These are phyloP conservation scores for Flaveria sonorensis DNA, from an alignment of 129 eudicot species.

Conservation along the genomic window DNA sequence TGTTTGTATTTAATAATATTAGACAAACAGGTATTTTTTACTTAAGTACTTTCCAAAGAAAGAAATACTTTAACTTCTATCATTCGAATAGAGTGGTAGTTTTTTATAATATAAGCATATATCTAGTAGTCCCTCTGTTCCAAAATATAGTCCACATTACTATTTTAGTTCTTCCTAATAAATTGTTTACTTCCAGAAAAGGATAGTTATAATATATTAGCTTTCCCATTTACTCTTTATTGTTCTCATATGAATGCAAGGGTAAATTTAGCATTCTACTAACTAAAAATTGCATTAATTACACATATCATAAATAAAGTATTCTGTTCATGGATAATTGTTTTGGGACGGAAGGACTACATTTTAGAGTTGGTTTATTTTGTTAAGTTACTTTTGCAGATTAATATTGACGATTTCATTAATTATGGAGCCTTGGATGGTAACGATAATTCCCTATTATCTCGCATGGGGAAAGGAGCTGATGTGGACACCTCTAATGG, in stretches of 20 bases:
- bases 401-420: constrained; percentile 47
- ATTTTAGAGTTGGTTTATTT: not conserved
- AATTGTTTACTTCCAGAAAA: no score
- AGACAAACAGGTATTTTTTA: not conserved
- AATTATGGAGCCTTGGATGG: constrained; percentile 56
- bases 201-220: no score
- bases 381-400: constrained; percentile 43
- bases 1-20: not conserved
- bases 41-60: not conserved
- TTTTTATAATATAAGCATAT: not conserved
- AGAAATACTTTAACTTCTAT: not conserved
- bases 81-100: not conserved
- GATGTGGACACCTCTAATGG: constrained; percentile 43
- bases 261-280: no score
- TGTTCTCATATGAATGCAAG: not conserved
- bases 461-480: constrained; percentile 35
- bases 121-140: not conserved
- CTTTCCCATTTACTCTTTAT: not conserved
- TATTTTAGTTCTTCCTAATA: no score
- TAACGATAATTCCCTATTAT: constrained; percentile 38
- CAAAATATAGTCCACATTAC: no score
- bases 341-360: not conserved
- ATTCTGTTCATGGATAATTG: not conserved
- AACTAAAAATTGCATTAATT: no score
- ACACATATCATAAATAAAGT: no score